Conservation (phyloP, 768 basidiomycete species). For the Amanita exitialis region DNA sequence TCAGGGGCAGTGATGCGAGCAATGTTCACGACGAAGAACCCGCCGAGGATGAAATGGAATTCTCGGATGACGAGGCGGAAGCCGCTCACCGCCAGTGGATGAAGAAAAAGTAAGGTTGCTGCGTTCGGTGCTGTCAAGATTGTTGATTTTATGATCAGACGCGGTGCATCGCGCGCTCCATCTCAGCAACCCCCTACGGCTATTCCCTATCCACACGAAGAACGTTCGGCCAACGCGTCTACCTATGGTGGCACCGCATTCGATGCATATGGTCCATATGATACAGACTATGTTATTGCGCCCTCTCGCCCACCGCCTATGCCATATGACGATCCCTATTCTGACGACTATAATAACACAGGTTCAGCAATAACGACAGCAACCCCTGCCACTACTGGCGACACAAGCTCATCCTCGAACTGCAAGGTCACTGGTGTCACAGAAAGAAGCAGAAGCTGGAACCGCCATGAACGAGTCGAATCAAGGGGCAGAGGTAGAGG, state of each 20-base stretch:
- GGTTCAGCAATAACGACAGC: conserved; percentile 14
- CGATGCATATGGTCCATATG: conserved; percentile 59
- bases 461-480: no score
- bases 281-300: conserved; percentile 46
- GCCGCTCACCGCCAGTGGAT: conserved; percentile 52
- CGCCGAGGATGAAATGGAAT: conserved; percentile 83
- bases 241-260: conserved; percentile 51
- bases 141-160: conserved; percentile 25
- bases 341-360: conserved; percentile 29
- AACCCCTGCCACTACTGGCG: neutral
- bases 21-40: conserved; percentile 95
- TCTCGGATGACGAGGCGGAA: conserved; percentile 93
- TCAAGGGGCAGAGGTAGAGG: conserved; percentile 1
- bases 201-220: conserved; percentile 42
- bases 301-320: conserved; percentile 56
- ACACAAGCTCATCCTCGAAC: neutral
- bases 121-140: conserved; percentile 2
- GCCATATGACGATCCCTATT: conserved; percentile 77
- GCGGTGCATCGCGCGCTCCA: conserved; percentile 40
- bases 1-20: conserved; percentile 89
- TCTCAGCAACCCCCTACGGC: conserved; percentile 49
- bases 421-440: neutral
- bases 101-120: conserved; percentile 44
- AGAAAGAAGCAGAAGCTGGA: conserved; percentile 11
- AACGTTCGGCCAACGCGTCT: conserved; percentile 37